Evolutionary conservation across 345 rosid genomes (phyloP).

Genomic region (Moricandia arvensis): DNA sequence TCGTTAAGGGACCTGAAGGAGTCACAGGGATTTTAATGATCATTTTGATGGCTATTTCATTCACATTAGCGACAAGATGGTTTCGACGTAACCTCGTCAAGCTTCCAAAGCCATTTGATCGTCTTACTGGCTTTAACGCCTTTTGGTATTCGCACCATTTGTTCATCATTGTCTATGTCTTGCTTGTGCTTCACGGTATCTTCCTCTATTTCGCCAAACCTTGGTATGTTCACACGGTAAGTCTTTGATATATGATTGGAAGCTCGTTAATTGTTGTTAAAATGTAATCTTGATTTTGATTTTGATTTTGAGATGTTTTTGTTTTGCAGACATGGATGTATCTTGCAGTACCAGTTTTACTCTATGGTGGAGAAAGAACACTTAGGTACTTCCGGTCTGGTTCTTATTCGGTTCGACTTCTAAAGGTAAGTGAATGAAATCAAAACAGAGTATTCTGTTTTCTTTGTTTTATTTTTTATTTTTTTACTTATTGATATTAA

Average conservation of each 20-base stretch:
- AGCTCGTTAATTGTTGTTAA: not conserved
- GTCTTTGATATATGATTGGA: not conserved
- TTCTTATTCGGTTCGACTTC: constrained; percentile 68
- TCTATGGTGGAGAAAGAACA: constrained; percentile 92
- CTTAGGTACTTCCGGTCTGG: constrained; percentile 90
- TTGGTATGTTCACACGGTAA: constrained; percentile 89
- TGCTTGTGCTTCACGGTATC: constrained; percentile 75
- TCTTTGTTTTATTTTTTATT: not conserved
- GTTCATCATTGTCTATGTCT: constrained; percentile 70
- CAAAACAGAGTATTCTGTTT: constrained; percentile 23
- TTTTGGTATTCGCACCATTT: constrained; percentile 99
- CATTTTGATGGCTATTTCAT: constrained; percentile 76
- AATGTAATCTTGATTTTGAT: not conserved
- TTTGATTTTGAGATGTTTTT: not conserved
- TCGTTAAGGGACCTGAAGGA: constrained; percentile 76
- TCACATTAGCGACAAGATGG: constrained; percentile 83
- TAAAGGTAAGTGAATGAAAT: constrained; percentile 47
- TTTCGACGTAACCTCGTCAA: constrained; percentile 76
- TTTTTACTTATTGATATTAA: not conserved
- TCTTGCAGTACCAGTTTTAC: constrained; percentile 74
- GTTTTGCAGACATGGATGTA: constrained; percentile 93
- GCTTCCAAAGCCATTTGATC: constrained; percentile 87
- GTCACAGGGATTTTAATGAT: constrained; percentile 90
- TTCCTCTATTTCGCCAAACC: constrained; percentile 72
- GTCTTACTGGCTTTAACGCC: constrained; percentile 95